These are phyloP conservation scores for Penicillium goetzii DNA, from an alignment of 495 filamentous ascomycete genomes.

Conservation along the genomic window DNA sequence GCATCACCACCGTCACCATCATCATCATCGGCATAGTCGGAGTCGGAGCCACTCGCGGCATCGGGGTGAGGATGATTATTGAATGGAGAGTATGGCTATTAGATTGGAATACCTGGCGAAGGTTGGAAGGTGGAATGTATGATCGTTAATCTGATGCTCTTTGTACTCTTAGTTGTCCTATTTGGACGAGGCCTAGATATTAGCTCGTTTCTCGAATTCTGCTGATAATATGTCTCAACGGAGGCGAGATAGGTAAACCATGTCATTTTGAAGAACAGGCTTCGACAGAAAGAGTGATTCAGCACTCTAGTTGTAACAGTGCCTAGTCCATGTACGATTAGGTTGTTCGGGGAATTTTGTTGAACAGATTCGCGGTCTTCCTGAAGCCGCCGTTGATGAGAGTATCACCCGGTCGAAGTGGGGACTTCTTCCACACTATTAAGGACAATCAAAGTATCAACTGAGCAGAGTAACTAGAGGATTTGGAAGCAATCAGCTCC, in stretches of 20 bases:
- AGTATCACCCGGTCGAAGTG: not conserved
- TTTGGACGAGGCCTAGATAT: not conserved
- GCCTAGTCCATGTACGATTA: too few relatives aligned
- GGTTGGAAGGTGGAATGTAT: not conserved
- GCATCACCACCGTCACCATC: slow-evolving; percentile 17
- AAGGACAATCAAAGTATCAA: not conserved
- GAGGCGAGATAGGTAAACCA: not conserved
- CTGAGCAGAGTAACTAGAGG: not conserved
- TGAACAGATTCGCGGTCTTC: too few relatives aligned
- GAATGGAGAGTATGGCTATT: not conserved
- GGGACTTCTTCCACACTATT: too few relatives aligned
- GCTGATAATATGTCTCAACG: not conserved
- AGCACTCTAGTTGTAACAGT: too few relatives aligned
- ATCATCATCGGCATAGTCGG: slow-evolving; percentile 19
- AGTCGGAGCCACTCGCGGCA: slow-evolving; percentile 28
- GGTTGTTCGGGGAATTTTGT: too few relatives aligned
- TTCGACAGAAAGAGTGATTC: not conserved
- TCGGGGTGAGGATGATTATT: slow-evolving; percentile 21
- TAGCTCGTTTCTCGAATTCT: not conserved
- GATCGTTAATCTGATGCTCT: not conserved
- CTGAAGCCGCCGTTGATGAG: not conserved
- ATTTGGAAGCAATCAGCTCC: too few relatives aligned
- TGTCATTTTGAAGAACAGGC: not conserved
- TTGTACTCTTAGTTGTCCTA: not conserved
- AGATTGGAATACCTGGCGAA: not conserved